phyloP scores from a whole-genome alignment of 2,329 filamentous ascomycete genomes.

The Pestalotiopsis sp. region DNA sequence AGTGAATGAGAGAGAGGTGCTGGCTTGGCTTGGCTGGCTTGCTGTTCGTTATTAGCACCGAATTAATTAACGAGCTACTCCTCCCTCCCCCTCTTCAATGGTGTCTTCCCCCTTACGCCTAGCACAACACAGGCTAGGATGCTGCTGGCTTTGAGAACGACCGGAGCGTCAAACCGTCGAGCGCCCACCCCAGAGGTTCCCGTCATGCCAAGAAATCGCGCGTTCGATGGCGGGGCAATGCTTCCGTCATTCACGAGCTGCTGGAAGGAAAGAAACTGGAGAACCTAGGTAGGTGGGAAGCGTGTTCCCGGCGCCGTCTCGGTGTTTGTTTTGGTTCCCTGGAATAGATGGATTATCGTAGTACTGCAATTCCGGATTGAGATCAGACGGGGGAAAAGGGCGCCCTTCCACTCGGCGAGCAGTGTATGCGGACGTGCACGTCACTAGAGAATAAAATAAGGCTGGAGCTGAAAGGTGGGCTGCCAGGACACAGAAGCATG shows the following conservation, averaged over 20 bases:
- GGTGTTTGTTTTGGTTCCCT: neutral
- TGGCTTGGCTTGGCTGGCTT: too few relatives aligned
- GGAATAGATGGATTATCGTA: neutral
- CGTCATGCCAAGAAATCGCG: constrained; percentile 8
- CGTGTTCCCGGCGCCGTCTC: neutral
- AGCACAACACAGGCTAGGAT: neutral
- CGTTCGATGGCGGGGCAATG: constrained; percentile 5
- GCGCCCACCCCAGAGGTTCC: neutral
- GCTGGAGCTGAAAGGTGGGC: neutral
- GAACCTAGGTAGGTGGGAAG: neutral
- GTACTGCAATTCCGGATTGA: neutral
- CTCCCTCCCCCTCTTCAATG: neutral
- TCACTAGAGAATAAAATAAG: neutral
- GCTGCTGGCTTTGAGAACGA: neutral
- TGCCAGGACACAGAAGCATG: neutral
- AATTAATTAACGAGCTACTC: neutral
- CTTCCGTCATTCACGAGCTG: neutral
- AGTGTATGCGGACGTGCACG: neutral
- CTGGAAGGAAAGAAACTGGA: neutral
- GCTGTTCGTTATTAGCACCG: neutral
- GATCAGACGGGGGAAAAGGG: neutral
- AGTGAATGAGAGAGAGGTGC: neutral
- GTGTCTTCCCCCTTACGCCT: neutral
- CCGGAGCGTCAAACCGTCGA: neutral
- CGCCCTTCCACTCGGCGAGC: neutral